These are phyloP conservation scores for Rusavskia elegans DNA, from an alignment of 495 filamentous ascomycete species.

Conservation along the genomic window DNA sequence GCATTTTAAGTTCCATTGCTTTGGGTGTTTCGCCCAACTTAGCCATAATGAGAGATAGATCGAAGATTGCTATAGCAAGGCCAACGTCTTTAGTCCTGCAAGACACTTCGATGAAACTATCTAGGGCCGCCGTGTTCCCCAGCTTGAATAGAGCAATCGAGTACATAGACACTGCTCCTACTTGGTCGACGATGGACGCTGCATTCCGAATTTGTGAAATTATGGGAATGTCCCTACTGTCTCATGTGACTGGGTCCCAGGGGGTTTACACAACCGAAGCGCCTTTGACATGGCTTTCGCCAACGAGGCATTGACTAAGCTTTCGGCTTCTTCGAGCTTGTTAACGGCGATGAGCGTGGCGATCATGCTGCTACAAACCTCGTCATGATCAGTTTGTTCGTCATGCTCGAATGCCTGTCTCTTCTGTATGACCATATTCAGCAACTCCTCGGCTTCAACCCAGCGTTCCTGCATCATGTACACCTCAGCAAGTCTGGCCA, in stretches of 20 bases:
- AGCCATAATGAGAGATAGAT: not conserved
- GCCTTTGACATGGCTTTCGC: not conserved
- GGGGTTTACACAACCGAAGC: not conserved
- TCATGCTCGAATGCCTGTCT: not conserved
- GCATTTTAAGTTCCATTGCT: not conserved
- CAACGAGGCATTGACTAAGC: not conserved
- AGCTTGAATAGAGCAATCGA: not conserved
- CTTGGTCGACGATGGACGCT: no score
- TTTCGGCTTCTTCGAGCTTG: not conserved
- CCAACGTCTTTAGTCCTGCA: not conserved
- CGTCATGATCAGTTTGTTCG: not conserved
- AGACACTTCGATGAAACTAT: not conserved
- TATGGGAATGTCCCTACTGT: not conserved
- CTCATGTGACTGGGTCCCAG: not conserved
- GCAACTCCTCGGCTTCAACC: not conserved
- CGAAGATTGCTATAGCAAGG: not conserved
- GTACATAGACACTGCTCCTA: no score
- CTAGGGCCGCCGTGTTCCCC: not conserved
- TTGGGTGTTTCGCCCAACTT: not conserved
- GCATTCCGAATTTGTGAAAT: not conserved
- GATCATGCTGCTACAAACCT: not conserved
- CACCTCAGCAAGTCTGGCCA: not conserved
- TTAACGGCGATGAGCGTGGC: not conserved
- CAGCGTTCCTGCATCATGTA: not conserved
- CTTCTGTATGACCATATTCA: not conserved